A percentile compares a stretch with the other conserved stretches of the same genome.
Conservation (phyloP, 371 early-diverging fungal species). For the Choanephora cucurbitarum region DNA sequence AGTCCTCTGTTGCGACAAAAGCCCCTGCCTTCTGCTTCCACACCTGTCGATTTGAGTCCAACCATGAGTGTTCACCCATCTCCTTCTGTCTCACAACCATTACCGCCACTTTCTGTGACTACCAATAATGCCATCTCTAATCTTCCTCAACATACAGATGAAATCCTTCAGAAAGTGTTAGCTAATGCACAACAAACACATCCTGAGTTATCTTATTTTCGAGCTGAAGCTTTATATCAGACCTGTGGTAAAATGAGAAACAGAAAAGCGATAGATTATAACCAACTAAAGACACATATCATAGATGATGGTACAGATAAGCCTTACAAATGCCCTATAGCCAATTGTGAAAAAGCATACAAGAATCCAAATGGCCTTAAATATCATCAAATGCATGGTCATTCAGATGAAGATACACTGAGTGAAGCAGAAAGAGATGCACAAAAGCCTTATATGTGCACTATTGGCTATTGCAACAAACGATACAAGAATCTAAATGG, state of each 20-base stretch:
- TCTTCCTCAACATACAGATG: constrained; percentile 23
- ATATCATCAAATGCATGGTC: constrained; percentile 89
- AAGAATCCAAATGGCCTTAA: constrained; percentile 98
- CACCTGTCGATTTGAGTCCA: not conserved
- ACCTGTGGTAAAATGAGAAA: constrained; percentile 33
- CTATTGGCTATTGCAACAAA: constrained; percentile 32
- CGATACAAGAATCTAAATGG: constrained; percentile 84
- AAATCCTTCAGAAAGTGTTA: constrained; percentile 22
- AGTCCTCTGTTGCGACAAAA: constrained; percentile 20
- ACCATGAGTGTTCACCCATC: not conserved
- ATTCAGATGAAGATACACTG: constrained; percentile 51
- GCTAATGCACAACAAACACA: not conserved
- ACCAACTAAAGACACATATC: too few relatives aligned
- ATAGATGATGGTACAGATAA: constrained; percentile 26
- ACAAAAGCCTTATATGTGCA: constrained; percentile 72
- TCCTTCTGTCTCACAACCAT: not conserved
- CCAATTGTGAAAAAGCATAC: constrained; percentile 92
- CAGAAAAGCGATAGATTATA: too few relatives aligned
- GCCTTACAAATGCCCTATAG: constrained; percentile 39
- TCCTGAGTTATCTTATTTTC: constrained; percentile 12
- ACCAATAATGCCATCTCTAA: not conserved
- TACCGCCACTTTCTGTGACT: constrained; percentile 1
- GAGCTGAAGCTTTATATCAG: constrained; percentile 29
- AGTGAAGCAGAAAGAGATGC: constrained; percentile 48
- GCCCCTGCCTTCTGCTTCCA: not conserved